A percentile compares a stretch with the other conserved stretches of the same genome.
These are phyloP conservation scores for Fusarium aywerte DNA, from an alignment of 2,329 filamentous ascomycete species.

Conservation along the genomic window DNA sequence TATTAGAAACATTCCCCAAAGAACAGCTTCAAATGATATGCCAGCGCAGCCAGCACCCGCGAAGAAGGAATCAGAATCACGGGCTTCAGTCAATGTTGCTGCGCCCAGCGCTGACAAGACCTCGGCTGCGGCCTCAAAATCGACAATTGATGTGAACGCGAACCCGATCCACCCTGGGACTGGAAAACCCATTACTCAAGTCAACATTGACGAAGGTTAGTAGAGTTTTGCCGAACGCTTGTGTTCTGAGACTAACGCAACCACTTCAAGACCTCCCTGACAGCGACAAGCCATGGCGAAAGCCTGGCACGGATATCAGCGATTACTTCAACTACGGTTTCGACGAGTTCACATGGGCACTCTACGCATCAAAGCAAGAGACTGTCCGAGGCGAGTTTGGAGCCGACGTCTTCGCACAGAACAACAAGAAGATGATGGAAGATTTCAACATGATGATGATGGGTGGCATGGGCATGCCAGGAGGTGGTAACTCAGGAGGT, in stretches of 20 bases:
- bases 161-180: conserved; percentile 81
- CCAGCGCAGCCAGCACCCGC: conserved; percentile 57
- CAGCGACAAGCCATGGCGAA: conserved; percentile 93
- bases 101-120: conserved; percentile 63
- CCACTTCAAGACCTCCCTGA: conserved; percentile 69
- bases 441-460: conserved; percentile 77
- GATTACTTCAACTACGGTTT: conserved; percentile 99
- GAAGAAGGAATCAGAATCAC: conserved; percentile 59
- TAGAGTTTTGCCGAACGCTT: neutral
- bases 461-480: conserved; percentile 61
- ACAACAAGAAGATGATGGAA: conserved; percentile 82
- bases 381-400: conserved; percentile 79
- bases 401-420: conserved; percentile 70
- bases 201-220: conserved; percentile 76
- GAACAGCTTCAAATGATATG: conserved; percentile 64
- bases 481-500: conserved; percentile 49
- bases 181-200: conserved; percentile 82
- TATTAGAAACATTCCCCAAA: conserved; percentile 72
- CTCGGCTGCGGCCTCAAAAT: conserved; percentile 76
- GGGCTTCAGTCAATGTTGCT: conserved; percentile 49
- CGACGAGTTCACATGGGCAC: conserved; percentile 97
- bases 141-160: conserved; percentile 84
- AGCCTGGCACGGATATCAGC: conserved; percentile 91
- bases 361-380: conserved; percentile 92
- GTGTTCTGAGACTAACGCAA: conserved; percentile 8